Evolutionary conservation across 257 asterid species (phyloP).

Genomic region (Paraleonurus japonicus): DNA sequence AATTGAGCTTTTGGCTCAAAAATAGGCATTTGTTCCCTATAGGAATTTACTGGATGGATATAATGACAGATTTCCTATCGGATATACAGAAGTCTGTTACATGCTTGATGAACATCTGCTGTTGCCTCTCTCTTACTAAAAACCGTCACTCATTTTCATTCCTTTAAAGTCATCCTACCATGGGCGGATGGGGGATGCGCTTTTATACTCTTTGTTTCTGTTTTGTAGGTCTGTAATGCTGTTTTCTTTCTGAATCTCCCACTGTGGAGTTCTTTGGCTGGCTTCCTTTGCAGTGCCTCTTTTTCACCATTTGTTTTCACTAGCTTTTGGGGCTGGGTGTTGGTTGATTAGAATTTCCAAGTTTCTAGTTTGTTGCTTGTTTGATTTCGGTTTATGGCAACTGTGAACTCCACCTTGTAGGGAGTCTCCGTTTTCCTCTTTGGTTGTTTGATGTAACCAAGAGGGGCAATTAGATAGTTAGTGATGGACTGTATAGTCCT

Average conservation of each 20-base stretch:
- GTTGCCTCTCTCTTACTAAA: neutral
- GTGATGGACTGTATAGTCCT: too few species aligned
- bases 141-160: neutral
- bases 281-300: neutral
- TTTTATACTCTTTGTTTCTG: neutral
- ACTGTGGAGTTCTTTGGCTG: neutral
- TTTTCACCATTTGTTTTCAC: neutral
- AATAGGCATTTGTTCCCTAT: constrained; percentile 10
- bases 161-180: neutral
- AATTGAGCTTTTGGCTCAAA: constrained; percentile 16
- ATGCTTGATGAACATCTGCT: neutral
- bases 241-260: neutral
- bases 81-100: neutral
- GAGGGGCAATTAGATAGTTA: too few species aligned
- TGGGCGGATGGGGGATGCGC: neutral
- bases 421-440: neutral
- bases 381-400: neutral
- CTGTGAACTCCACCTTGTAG: neutral
- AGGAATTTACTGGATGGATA: constrained; percentile 7
- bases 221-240: neutral
- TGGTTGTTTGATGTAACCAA: too few species aligned
- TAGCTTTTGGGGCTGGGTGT: neutral
- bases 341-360: neutral
- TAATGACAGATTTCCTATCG: neutral
- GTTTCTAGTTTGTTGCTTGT: neutral